phyloP scores from a whole-genome alignment of 2,329 filamentous ascomycete species.

The Fusarium paranaense region DNA sequence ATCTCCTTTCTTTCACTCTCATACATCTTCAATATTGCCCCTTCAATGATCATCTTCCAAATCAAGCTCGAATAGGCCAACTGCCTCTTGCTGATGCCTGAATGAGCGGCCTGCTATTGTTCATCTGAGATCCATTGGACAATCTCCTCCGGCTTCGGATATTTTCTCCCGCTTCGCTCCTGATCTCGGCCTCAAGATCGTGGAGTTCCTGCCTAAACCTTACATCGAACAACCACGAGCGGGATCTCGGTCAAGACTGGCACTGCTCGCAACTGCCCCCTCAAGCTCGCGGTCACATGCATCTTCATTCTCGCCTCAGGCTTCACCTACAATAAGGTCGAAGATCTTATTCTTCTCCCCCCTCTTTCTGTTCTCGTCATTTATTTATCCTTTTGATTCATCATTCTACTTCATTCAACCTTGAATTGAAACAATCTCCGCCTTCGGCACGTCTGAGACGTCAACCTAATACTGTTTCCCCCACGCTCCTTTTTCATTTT shows the following conservation, averaged over 20 bases:
- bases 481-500: conserved; percentile 31
- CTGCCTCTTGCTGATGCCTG: background rate
- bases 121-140: conserved; percentile 12
- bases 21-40: background rate
- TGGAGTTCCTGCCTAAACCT: background rate
- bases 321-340: conserved; percentile 24
- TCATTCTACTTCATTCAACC: conserved; percentile 32
- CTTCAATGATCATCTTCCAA: background rate
- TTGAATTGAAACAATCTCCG: conserved; percentile 34
- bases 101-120: conserved; percentile 6
- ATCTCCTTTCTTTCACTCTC: background rate
- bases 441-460: conserved; percentile 28
- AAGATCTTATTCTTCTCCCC: conserved; percentile 12
- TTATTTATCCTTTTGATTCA: conserved; percentile 35
- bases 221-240: conserved; percentile 1
- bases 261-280: conserved; percentile 40
- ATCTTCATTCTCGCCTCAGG: conserved; percentile 37
- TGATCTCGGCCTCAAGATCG: background rate
- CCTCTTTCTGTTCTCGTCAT: conserved; percentile 8
- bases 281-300: conserved; percentile 28
- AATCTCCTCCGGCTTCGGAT: conserved; percentile 15
- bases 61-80: background rate
- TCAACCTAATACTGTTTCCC: conserved; percentile 21
- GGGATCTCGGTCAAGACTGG: background rate
- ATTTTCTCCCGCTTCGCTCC: background rate